These are phyloP conservation scores for Plectosphaerella sp. DNA, from an alignment of 2,329 filamentous ascomycete genomes.

Conservation along the genomic window DNA sequence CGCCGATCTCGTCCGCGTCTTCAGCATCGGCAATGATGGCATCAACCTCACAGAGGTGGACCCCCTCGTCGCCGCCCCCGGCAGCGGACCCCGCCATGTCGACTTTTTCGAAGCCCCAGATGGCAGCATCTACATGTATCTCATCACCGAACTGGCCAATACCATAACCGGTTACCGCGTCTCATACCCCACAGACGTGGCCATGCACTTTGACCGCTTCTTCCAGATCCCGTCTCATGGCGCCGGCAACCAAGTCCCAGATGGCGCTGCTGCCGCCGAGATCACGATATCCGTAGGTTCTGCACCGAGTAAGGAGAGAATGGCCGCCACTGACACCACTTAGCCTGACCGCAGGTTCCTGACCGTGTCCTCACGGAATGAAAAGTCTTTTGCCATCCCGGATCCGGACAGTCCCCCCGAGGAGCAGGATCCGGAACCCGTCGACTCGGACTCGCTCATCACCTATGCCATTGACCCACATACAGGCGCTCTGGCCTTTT, in stretches of 20 bases:
- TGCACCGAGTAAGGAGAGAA: neutral
- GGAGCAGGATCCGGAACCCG: slow-evolving; percentile 18
- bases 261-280: slow-evolving; percentile 47
- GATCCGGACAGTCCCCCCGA: slow-evolving; percentile 31
- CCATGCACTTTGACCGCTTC: slow-evolving; percentile 39
- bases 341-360: slow-evolving; percentile 59
- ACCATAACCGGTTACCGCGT: slow-evolving; percentile 53
- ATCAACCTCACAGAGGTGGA: slow-evolving; percentile 32
- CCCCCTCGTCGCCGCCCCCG: slow-evolving; percentile 39
- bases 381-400: slow-evolving; percentile 45
- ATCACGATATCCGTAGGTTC: slow-evolving; percentile 52
- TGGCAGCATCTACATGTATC: slow-evolving; percentile 49
- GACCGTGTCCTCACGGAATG: slow-evolving; percentile 64
- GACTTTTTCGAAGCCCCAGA: slow-evolving; percentile 44
- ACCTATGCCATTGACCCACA: slow-evolving; percentile 51
- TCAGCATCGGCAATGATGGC: slow-evolving; percentile 44
- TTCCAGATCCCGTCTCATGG: slow-evolving; percentile 46
- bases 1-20: slow-evolving; percentile 56
- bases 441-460: slow-evolving; percentile 60
- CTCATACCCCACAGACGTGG: slow-evolving; percentile 37
- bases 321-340: neutral
- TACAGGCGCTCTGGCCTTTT: slow-evolving; percentile 50
- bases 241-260: slow-evolving; percentile 31
- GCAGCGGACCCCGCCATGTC: slow-evolving; percentile 62
- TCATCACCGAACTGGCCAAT: slow-evolving; percentile 58